phyloP scores from a whole-genome alignment of 2,329 filamentous ascomycete genomes.

The Bertia moriformis region DNA sequence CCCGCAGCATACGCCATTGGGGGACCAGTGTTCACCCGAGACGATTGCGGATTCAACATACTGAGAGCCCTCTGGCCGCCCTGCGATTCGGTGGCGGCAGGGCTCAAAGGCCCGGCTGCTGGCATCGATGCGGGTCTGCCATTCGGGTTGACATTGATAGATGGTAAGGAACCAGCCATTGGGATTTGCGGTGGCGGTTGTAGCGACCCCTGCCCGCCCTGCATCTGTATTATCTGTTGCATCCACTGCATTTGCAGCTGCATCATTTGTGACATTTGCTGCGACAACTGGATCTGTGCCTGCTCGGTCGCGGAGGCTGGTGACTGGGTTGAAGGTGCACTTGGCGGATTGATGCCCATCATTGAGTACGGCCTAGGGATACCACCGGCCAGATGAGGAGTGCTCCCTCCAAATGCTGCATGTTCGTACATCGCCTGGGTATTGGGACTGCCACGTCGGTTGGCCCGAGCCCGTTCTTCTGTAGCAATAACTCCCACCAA shows the following conservation, averaged over 20 bases:
- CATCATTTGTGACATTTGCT: conserved; percentile 39
- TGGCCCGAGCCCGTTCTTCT: conserved; percentile 4
- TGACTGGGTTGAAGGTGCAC: neutral
- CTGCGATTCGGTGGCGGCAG: too few species aligned
- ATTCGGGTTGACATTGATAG: too few species aligned
- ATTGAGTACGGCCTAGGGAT: neutral
- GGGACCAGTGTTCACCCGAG: neutral
- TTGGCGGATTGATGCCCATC: neutral
- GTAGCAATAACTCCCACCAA: conserved; percentile 2
- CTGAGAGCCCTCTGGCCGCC: too few species aligned
- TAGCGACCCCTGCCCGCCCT: conserved; percentile 8
- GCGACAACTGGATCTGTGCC: conserved; percentile 33
- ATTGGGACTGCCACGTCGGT: neutral
- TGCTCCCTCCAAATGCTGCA: conserved; percentile 2
- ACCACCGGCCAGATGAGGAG: neutral
- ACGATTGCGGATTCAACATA: neutral
- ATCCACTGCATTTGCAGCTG: conserved; percentile 47
- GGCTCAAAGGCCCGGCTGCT: too few species aligned
- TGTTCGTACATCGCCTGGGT: conserved; percentile 6
- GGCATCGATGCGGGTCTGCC: too few species aligned
- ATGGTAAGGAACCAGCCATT: too few species aligned
- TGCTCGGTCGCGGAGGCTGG: conserved; percentile 22
- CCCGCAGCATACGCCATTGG: too few species aligned
- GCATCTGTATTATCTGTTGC: conserved; percentile 20
- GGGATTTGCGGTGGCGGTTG: too few species aligned